A percentile compares a stretch with the other conserved stretches of the same genome.
Evolutionary conservation across 2,329 filamentous ascomycete genomes (phyloP).

Genomic region (Tolypocladium ovalisporum): DNA sequence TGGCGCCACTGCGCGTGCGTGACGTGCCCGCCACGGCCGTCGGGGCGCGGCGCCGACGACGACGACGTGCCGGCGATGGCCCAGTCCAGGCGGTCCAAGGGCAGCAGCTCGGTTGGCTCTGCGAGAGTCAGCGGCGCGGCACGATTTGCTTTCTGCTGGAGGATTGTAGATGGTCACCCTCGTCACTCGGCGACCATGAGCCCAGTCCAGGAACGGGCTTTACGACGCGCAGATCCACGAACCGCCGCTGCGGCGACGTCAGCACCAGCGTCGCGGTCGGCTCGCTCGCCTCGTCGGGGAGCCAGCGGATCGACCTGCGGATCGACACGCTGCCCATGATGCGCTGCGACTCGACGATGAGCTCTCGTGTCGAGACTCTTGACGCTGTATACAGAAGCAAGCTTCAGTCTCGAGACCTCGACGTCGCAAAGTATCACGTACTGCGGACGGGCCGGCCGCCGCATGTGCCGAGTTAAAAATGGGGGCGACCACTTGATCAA

Average conservation of each 20-base stretch:
- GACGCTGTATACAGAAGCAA: too few species aligned
- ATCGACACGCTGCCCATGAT: conserved; percentile 42
- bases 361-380: neutral
- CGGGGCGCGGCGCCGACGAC: conserved; percentile 14
- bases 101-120: conserved; percentile 10
- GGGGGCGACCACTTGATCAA: too few species aligned
- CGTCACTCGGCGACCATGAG: neutral
- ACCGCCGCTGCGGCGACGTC: conserved; percentile 44
- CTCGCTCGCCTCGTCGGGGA: conserved; percentile 39
- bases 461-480: too few species aligned
- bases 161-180: neutral
- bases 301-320: conserved; percentile 49
- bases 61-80: conserved; percentile 49
- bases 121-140: neutral
- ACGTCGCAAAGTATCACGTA: too few species aligned
- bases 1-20: conserved; percentile 41
- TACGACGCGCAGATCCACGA: conserved; percentile 51
- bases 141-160: neutral
- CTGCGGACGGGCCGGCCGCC: too few species aligned
- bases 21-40: conserved; percentile 11
- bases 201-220: conserved; percentile 11
- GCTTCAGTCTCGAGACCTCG: too few species aligned
- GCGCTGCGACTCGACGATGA: neutral
- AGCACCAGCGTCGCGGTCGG: conserved; percentile 55
- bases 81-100: conserved; percentile 44